Evolutionary conservation across 1,139 yeast species (phyloP).

Genomic region (Protomyces pachydermus): DNA sequence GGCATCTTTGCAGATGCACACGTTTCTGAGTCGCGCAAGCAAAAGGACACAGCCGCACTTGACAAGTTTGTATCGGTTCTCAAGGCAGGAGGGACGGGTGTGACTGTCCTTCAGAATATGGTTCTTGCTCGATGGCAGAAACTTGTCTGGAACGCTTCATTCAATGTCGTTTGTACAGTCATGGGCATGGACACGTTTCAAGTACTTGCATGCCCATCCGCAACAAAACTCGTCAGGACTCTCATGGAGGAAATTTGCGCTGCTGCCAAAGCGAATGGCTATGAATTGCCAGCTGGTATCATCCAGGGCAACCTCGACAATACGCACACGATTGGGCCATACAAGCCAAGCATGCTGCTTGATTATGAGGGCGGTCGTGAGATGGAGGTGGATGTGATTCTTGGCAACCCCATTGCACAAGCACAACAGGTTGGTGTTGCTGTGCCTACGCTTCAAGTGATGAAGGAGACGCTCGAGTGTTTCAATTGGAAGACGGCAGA

Average conservation of each 20-base stretch:
- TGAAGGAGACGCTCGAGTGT: conserved; percentile 41
- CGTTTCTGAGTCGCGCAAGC: neutral
- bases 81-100: conserved; percentile 11
- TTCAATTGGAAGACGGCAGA: conserved; percentile 4
- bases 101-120: neutral
- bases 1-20: conserved; percentile 40
- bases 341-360: conserved; percentile 67
- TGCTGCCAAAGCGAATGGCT: conserved; percentile 59
- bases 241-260: conserved; percentile 62
- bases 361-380: conserved; percentile 65
- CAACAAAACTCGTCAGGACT: conserved; percentile 46
- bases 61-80: conserved; percentile 24
- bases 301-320: conserved; percentile 51
- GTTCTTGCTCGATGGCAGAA: conserved; percentile 58
- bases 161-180: conserved; percentile 58
- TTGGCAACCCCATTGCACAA: conserved; percentile 62
- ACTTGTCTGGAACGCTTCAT: conserved; percentile 61
- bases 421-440: conserved; percentile 52
- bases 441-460: conserved; percentile 52
- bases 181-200: conserved; percentile 41
- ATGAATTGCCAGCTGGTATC: conserved; percentile 46
- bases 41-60: neutral
- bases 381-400: conserved; percentile 62
- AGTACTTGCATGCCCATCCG: neutral
- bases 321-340: conserved; percentile 50